Percentiles rank a stretch among this genome's conserved stretches.
Conservation (phyloP, 768 basidiomycete genomes). For the Mycena floridula region DNA sequence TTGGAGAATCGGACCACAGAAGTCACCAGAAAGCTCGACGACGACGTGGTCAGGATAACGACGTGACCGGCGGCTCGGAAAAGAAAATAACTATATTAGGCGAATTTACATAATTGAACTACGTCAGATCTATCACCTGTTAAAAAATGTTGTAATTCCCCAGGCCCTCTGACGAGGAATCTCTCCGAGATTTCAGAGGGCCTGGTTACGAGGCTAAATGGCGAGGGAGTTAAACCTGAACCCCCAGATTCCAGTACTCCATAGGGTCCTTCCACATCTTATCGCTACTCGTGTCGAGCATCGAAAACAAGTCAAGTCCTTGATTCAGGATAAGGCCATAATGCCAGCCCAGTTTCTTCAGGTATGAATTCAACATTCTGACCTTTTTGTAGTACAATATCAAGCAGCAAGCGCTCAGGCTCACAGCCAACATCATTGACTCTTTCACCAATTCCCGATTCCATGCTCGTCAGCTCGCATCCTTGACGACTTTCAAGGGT, state of each 20-base stretch:
- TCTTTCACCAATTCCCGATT: constrained; percentile 97
- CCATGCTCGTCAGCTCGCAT: constrained; percentile 94
- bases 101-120: too few relatives aligned
- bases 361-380: constrained; percentile 31
- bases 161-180: too few relatives aligned
- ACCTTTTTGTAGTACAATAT: constrained; percentile 72
- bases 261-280: constrained; percentile 93
- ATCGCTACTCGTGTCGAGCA: constrained; percentile 92
- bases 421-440: constrained; percentile 99
- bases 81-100: too few relatives aligned
- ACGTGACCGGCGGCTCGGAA: too few relatives aligned
- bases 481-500: constrained; percentile 95
- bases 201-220: too few relatives aligned
- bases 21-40: too few relatives aligned
- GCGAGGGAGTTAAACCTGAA: constrained; percentile 87
- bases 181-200: too few relatives aligned
- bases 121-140: too few relatives aligned
- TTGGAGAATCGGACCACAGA: too few relatives aligned
- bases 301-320: constrained; percentile 81
- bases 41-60: too few relatives aligned
- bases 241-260: constrained; percentile 67
- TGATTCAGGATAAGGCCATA: constrained; percentile 86
- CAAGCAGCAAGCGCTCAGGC: constrained; percentile 93
- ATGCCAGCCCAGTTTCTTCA: constrained; percentile 75
- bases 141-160: too few relatives aligned